These are phyloP conservation scores for Vicia villosa DNA, from an alignment of 306 rosid species.

Conservation along the genomic window DNA sequence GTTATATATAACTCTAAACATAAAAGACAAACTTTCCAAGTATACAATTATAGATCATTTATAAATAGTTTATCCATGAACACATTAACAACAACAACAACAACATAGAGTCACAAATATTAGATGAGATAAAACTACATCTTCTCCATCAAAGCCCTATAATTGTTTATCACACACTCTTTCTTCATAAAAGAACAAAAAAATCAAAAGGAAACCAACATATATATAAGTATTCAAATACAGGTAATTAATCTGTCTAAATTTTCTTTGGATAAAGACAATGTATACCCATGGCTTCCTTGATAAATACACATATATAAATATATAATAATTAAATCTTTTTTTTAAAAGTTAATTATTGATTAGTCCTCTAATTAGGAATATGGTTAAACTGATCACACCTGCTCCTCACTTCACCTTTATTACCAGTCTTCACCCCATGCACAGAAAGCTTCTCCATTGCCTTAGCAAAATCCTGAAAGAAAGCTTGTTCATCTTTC, in stretches of 20 bases:
- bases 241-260: neutral
- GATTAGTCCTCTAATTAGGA: constrained; percentile 11
- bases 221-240: neutral
- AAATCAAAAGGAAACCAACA: constrained; percentile 6
- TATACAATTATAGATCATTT: neutral
- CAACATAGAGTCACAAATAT: neutral
- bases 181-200: neutral
- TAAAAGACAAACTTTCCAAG: neutral
- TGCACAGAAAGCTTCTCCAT: constrained; percentile 47
- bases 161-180: neutral
- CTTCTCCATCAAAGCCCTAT: neutral
- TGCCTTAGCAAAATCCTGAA: constrained; percentile 44
- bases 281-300: constrained; percentile 28
- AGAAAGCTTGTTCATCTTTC: constrained; percentile 38
- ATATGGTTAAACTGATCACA: constrained; percentile 49
- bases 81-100: neutral
- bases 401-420: constrained; percentile 49
- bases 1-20: too few relatives aligned
- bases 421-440: constrained; percentile 39
- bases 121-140: neutral
- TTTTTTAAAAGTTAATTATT: neutral
- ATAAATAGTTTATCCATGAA: neutral
- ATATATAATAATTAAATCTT: neutral
- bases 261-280: constrained; percentile 11
- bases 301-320: neutral